These are phyloP conservation scores for Camellia lanceoleosa DNA, from an alignment of 148 eudicot species.

Conservation along the genomic window DNA sequence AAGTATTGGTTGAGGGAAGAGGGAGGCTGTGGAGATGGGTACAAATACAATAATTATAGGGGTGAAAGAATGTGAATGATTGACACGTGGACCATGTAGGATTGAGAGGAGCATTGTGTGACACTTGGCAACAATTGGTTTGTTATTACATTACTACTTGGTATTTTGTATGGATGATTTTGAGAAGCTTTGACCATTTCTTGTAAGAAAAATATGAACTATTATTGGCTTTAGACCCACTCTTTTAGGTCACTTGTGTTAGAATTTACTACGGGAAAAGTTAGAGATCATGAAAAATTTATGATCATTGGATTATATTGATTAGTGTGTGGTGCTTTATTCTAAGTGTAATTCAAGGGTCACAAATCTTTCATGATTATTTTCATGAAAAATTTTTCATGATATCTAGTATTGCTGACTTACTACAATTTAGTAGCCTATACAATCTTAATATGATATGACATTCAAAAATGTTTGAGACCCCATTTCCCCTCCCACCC, in stretches of 20 bases:
- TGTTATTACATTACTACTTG: background rate
- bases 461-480: no score
- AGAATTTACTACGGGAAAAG: no score
- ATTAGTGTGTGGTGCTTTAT: no score
- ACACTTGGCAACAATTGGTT: background rate
- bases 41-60: background rate
- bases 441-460: no score
- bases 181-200: background rate
- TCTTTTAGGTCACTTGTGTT: background rate
- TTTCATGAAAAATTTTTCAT: no score
- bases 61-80: background rate
- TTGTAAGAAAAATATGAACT: background rate
- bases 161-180: background rate
- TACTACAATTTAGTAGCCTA: no score
- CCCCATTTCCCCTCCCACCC: no score
- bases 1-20: background rate
- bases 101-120: background rate
- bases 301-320: no score
- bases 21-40: background rate
- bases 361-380: no score
- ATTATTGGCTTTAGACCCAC: background rate
- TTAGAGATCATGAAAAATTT: no score
- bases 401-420: no score
- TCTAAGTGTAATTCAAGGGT: no score
- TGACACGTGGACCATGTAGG: slow-evolving; percentile 8